A percentile compares a stretch with the other conserved stretches of the same genome.
Evolutionary conservation across 495 filamentous ascomycete species (phyloP).

Genomic region (Daldinia caldariorum): DNA sequence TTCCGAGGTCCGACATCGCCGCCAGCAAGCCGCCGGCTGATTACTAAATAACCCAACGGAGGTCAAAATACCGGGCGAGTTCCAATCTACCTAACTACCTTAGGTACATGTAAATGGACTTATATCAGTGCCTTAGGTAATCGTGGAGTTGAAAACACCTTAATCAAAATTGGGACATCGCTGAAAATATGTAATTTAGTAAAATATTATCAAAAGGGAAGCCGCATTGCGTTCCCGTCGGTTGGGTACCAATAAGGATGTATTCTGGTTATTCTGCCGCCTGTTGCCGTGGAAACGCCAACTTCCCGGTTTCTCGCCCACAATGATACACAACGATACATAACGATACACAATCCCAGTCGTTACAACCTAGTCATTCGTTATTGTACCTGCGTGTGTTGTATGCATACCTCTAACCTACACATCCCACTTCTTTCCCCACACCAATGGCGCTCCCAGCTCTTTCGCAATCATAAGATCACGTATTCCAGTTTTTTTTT

Average conservation of each 20-base stretch:
- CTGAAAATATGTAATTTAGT: not conserved
- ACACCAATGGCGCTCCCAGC: constrained; percentile 30
- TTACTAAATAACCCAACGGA: not conserved
- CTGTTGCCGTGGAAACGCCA: constrained; percentile 41
- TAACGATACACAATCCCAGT: not conserved
- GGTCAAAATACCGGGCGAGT: not conserved
- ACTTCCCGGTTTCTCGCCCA: constrained; percentile 9
- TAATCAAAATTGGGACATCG: not conserved
- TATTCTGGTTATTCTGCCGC: constrained; percentile 14
- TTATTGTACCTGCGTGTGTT: constrained; percentile 1
- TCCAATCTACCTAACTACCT: not conserved
- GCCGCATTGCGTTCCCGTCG: constrained; percentile 12
- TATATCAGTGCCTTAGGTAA: not conserved
- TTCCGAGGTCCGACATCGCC: constrained; percentile 44
- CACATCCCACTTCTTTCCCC: constrained; percentile 27
- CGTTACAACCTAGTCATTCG: not conserved
- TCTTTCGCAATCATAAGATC: constrained; percentile 37
- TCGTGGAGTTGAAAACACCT: not conserved
- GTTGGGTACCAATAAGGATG: not conserved
- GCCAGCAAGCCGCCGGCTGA: not conserved
- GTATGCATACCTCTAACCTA: constrained; percentile 4
- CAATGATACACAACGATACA: constrained; percentile 8
- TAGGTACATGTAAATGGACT: not conserved
- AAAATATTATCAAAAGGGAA: not conserved
- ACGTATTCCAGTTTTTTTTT: constrained; percentile 42